Base-by-base conservation (phyloP, 306 rosid genomes). In the Prunus armeniaca region DNA sequence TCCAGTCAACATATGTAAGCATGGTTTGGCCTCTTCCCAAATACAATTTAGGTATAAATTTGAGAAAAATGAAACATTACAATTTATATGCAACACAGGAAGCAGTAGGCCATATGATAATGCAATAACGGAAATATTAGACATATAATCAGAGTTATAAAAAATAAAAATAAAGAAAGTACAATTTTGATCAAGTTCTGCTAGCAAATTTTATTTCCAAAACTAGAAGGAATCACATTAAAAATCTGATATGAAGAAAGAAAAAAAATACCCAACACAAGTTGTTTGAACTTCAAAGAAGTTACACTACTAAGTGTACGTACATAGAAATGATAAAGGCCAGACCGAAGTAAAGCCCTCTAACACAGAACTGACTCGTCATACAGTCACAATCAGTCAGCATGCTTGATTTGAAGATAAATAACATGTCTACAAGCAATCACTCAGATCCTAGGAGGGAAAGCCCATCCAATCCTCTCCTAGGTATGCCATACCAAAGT, bases 1-100 rank as follows among this genome's bases (percentile, higher is more conserved):
- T 58, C 75, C 80, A 84, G 84, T 75, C 75, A 82, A 32, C 71
- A 84, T 30, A 43, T 3, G 45, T n/a, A 68, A 70, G 79, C 74
- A 55, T 22, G 28, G 28, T 50, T 72, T n/a, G 54, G 18, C 20
- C 3, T 43, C 41, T 61, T 30, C 41, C 62, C 4, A 67, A 6
- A 27, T 60, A 52, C 61, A 22, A 2, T 12, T 51, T 54, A 19
- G 24, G 58, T 54, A 78, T 22, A 49, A 5, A 52, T 17, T 71
- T 30, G 38, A 56, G 14, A 0, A 72, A 71, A 24, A 71, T n/a
- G 28, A n/a, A 14, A 56, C 46, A 64, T 64, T 18, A 32, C 19
- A 34, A 30, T 64, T 13, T 32, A 7, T 19, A 18, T 19, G 69
- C 27, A 41, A 41, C 2, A 56, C 9, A 22, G 55, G 52, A 34